phyloP scores from a whole-genome alignment of 1,284 basidiomycete genomes.

The Cronartium ribicola region DNA sequence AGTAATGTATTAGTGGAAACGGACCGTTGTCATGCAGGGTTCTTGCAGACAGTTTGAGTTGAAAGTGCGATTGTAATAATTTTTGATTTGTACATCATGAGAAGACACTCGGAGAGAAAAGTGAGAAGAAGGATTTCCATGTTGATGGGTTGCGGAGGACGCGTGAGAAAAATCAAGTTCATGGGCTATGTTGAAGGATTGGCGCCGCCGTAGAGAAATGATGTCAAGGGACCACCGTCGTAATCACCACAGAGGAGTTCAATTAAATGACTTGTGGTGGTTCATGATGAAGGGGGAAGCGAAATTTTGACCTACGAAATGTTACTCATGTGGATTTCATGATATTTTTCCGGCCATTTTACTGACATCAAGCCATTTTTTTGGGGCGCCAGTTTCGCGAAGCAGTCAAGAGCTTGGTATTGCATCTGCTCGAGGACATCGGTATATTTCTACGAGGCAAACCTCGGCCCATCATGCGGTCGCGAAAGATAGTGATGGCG shows the following conservation, averaged over 20 bases:
- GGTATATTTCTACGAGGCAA: not conserved
- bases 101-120: not conserved
- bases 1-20: not conserved
- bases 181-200: not conserved
- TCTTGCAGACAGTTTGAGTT: not conserved
- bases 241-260: not conserved
- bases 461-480: not conserved
- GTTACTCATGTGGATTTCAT: no score
- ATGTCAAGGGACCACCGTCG: not conserved
- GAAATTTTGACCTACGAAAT: no score
- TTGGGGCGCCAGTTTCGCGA: not conserved
- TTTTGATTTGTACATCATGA: not conserved
- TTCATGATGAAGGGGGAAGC: not conserved
- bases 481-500: not conserved
- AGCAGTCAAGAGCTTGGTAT: not conserved
- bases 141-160: not conserved
- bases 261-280: not conserved
- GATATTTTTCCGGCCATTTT: not conserved
- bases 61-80: not conserved
- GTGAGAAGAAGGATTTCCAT: not conserved
- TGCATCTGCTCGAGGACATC: not conserved
- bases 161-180: not conserved
- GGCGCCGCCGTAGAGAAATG: not conserved
- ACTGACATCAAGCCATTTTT: not conserved
- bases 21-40: not conserved